Evolutionary conservation across 1,139 yeast species (phyloP).

Genomic region (Pneumocystis wakefieldiae): DNA sequence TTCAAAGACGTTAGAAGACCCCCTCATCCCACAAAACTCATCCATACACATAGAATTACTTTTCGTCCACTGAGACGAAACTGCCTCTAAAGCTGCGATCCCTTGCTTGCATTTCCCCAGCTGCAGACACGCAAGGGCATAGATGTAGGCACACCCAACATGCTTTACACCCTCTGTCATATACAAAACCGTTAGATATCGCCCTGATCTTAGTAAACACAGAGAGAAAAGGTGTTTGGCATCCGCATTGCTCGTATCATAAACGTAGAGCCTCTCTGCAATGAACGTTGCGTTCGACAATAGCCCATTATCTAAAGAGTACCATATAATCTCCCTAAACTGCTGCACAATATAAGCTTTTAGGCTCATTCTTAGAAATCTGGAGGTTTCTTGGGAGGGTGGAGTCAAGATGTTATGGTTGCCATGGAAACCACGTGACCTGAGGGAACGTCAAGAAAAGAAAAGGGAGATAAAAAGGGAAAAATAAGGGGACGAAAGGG

Average conservation of each 20-base stretch:
- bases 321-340: conserved; percentile 32
- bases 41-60: conserved; percentile 10
- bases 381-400: too few relatives aligned
- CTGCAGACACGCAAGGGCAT: conserved; percentile 48
- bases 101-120: conserved; percentile 50
- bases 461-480: too few relatives aligned
- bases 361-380: background rate
- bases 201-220: conserved; percentile 40
- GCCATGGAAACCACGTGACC: too few relatives aligned
- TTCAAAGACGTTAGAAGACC: background rate
- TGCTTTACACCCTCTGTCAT: conserved; percentile 35
- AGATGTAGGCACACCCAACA: conserved; percentile 57
- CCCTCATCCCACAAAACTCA: background rate
- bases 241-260: conserved; percentile 35
- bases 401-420: too few relatives aligned
- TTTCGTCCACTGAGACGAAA: conserved; percentile 18
- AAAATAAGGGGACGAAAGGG: too few relatives aligned
- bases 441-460: too few relatives aligned
- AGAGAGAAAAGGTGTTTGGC: conserved; percentile 50
- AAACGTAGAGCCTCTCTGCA: conserved; percentile 56
- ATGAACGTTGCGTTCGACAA: conserved; percentile 65
- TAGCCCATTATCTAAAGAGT: conserved; percentile 57
- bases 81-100: conserved; percentile 36
- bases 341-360: conserved; percentile 7
- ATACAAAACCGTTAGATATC: conserved; percentile 47